Evolutionary conservation across 108 stramenopile genomes (phyloP), one percentile per base, ranked within the genome.

Genomic region (Discostella stelligeroides): DNA sequence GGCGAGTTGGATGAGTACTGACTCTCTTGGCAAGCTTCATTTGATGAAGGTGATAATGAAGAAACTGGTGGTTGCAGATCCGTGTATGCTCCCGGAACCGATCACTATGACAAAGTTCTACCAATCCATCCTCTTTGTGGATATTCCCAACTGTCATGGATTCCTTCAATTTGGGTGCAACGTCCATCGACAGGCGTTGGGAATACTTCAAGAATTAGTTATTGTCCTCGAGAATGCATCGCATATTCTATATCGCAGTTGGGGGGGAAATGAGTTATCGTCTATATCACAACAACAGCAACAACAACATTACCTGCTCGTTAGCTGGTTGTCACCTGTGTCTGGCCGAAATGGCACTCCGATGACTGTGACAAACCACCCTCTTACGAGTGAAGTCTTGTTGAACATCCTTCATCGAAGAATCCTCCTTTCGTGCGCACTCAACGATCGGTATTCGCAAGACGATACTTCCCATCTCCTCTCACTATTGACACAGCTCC

Each of bases 301-400:
- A 41, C 29, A 50, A 17, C 77, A 79, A 45, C 77, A 79, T 58
- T 55, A 79, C n/a, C 17, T 72, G 17, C 37, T 79, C 9, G 24
- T 79, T 55, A 49, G 70, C 38, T 79, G 65, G 77, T 27, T 75
- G 55, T 56, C 34, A 41, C 27, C 25, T 27, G 0, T 12, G 2
- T 49, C 8, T n/a, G 15, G 41, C 20, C n/a, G 34, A 34, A 34
- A 34, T 34, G 34, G 34, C 27, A 25, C 23, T 17, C n/a, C 21
- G 13, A 38, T 34, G 20, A 6, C 34, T 55, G 10, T 39, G 38
- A 37, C 25, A 18, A 71, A 71, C 69, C 64, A 79, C 41, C 77
- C 77, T 20, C 39, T 79, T 21, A 61, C 70, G 17, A 72, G 72
- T 30, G 77, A 79, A 72, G 15, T 79, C 3, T 24, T 67, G 14